phyloP scores from a whole-genome alignment of 805 yeast species.

The Starmerella sp. region DNA sequence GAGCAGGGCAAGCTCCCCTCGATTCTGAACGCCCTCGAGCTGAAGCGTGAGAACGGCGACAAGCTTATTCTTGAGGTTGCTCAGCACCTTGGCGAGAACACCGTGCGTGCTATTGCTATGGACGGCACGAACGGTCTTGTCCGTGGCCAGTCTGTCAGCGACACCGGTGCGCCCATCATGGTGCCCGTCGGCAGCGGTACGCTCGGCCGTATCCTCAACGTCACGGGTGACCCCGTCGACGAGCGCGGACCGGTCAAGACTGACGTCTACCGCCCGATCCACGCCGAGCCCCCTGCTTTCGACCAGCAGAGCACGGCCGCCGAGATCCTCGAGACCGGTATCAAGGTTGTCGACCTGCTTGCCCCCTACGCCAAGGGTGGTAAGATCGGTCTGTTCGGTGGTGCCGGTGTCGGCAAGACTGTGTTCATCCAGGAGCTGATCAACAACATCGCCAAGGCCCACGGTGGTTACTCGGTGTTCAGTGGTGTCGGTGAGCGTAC shows the following conservation, averaged over 20 bases:
- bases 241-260: constrained; percentile 98
- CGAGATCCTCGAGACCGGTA: constrained; percentile 98
- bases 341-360: constrained; percentile 96
- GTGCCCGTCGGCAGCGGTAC: constrained; percentile 99
- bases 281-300: constrained; percentile 94
- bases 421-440: constrained; percentile 98
- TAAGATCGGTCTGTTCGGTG: constrained; percentile 99
- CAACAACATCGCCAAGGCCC: constrained; percentile 99
- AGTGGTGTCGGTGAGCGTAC: constrained; percentile 99
- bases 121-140: constrained; percentile 99
- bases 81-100: constrained; percentile 99
- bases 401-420: constrained; percentile 99
- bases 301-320: constrained; percentile 96
- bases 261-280: constrained; percentile 92
- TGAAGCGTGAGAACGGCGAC: constrained; percentile 57
- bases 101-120: constrained; percentile 99
- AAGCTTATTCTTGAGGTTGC: constrained; percentile 93
- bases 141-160: constrained; percentile 84
- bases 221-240: constrained; percentile 97
- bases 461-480: constrained; percentile 99
- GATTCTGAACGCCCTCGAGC: constrained; percentile 90
- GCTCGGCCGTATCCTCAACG: constrained; percentile 96
- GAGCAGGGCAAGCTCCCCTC: constrained; percentile 96
- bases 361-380: constrained; percentile 99
- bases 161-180: constrained; percentile 97